A percentile compares a stretch with the other conserved stretches of the same genome.
These are phyloP conservation scores for Pseudogymnoascus pannorum DNA, from an alignment of 2,329 filamentous ascomycete species.

Conservation along the genomic window DNA sequence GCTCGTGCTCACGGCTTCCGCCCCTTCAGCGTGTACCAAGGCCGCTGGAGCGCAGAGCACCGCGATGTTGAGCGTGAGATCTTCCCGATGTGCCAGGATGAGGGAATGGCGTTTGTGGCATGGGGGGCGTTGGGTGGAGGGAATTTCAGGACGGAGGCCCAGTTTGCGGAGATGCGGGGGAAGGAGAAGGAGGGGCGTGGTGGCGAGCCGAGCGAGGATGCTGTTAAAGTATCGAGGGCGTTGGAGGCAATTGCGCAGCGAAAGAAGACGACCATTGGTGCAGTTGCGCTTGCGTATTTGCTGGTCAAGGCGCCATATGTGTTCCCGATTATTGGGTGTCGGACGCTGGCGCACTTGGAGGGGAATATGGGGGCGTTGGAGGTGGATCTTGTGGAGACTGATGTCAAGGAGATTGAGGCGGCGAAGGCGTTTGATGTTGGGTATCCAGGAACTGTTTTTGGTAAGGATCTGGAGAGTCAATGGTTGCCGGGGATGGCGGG, in stretches of 20 bases:
- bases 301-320: slow-evolving; percentile 65
- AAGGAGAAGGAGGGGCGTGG: slow-evolving; percentile 22
- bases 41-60: slow-evolving; percentile 52
- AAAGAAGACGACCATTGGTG: slow-evolving; percentile 51
- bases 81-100: slow-evolving; percentile 48
- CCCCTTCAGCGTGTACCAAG: slow-evolving; percentile 64
- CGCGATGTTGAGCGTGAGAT: slow-evolving; percentile 60
- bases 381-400: slow-evolving; percentile 50
- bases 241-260: slow-evolving; percentile 45
- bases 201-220: slow-evolving; percentile 38
- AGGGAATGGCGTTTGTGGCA: slow-evolving; percentile 51
- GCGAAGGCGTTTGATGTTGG: slow-evolving; percentile 56
- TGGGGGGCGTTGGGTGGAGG: slow-evolving; percentile 48
- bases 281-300: slow-evolving; percentile 65
- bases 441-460: slow-evolving; percentile 58
- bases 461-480: slow-evolving; percentile 29
- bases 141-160: slow-evolving; percentile 41
- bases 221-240: slow-evolving; percentile 45
- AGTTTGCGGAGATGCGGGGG: slow-evolving; percentile 34
- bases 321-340: slow-evolving; percentile 65
- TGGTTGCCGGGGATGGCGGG: slow-evolving; percentile 35
- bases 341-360: slow-evolving; percentile 62
- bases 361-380: slow-evolving; percentile 62
- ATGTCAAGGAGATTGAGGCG: slow-evolving; percentile 59
- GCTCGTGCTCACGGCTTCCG: slow-evolving; percentile 63